These are phyloP conservation scores for Thecaphora frezii DNA, from an alignment of 1,284 basidiomycete genomes.

Conservation along the genomic window DNA sequence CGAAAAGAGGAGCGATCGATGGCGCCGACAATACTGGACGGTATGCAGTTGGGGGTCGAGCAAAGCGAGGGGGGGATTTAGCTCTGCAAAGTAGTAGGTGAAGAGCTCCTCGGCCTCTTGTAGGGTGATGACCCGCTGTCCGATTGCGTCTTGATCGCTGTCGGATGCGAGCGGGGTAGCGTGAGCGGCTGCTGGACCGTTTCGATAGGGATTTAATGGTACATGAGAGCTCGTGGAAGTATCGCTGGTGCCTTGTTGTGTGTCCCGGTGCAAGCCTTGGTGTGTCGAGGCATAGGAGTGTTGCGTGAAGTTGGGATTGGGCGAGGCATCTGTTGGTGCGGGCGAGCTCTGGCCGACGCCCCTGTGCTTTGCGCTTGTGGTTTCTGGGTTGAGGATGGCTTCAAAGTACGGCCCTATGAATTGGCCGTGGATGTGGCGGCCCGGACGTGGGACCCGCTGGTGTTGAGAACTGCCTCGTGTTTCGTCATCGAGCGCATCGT, in stretches of 20 bases:
- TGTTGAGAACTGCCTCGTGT: not conserved
- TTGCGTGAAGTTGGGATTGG: no score
- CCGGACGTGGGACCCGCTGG: not conserved
- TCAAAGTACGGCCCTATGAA: not conserved
- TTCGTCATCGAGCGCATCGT: no score
- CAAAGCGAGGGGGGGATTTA: constrained; percentile 51
- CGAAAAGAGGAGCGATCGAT: constrained; percentile 77
- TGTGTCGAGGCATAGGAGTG: no score
- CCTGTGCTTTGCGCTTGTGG: not conserved
- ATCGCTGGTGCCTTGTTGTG: no score
- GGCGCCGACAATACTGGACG: constrained; percentile 69
- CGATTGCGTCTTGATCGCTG: constrained; percentile 16
- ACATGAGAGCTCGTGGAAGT: no score
- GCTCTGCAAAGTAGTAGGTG: constrained; percentile 27
- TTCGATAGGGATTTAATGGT: no score
- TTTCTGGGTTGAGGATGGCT: constrained; percentile 1
- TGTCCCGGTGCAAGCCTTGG: no score
- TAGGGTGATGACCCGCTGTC: constrained; percentile 21
- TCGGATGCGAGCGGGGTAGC: not conserved
- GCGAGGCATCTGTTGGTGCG: no score
- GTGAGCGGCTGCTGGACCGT: not conserved
- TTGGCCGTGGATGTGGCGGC: not conserved
- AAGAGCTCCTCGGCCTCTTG: constrained; percentile 29
- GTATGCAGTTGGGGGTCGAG: constrained; percentile 60
- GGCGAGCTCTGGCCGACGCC: not conserved